Evolutionary conservation across 116 monocot species (phyloP), one percentile per base, ranked within the genome.

Genomic region (Dioscorea cayenensis): DNA sequence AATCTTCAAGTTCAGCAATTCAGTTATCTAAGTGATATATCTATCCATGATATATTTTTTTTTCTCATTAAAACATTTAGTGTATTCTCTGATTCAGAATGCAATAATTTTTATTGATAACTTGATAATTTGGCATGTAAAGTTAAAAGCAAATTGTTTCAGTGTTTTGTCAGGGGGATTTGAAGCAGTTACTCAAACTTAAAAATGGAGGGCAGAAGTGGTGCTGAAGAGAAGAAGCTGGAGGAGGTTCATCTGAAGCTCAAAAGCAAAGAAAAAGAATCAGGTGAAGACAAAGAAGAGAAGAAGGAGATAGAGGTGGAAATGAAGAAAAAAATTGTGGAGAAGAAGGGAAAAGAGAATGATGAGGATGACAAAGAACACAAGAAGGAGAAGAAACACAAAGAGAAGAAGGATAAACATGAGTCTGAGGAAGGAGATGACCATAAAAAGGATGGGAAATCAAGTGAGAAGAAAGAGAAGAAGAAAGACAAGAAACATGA

Each of bases 221-320:
- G 35, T 21, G 27, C 62, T 22, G 65, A 66, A 20, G 72, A 11
- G 49, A 66, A 71, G 32, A 69, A 78, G 51, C 6, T 67, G 35
- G 76, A 78, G 25, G 81, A 81, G 63, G 25, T 85, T 49, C 72
- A 82, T 72, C 49, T 85, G 18, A 81, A 81, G 49, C 4, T 80
- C 21, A 75, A 76, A 70, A 85, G 72, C 72, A 85, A 85, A 72
- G 81, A 76, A 12, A 79, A 80, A 75, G 65, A 58, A 22, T 37
- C 72, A 17, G 68, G 51, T 10, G 19, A 23, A 52, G 70, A 72
- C 36, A 81, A 76, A 55, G 73, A 80, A 28, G 80, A 71, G 67
- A 84, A 84, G 72, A 69, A n/a, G 10, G 74, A 82, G 43, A 51
- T 82, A 18, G 71, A 82, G 65, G 27, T 82, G n/a, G 77, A 84